A percentile compares a stretch with the other conserved stretches of the same genome.
phyloP scores from a whole-genome alignment of 345 rosid species.

The Ricinus communis region DNA sequence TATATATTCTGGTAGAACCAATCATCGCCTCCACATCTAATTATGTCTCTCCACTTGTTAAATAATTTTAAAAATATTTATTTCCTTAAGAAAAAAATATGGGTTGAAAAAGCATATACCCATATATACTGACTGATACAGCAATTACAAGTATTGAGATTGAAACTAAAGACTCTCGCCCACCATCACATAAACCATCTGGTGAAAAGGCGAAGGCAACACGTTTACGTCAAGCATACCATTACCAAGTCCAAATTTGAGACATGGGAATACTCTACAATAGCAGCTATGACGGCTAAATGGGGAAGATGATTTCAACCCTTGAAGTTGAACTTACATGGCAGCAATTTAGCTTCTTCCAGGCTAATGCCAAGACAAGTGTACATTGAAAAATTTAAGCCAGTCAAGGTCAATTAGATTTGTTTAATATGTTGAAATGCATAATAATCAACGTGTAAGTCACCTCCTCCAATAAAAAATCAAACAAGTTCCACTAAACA shows the following conservation, averaged over 20 bases:
- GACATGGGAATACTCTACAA: neutral
- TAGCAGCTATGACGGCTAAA: neutral
- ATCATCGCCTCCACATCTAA: constrained; percentile 1
- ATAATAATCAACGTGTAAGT: neutral
- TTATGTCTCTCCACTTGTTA: neutral
- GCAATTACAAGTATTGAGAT: neutral
- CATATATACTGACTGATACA: no score
- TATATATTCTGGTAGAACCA: constrained; percentile 15
- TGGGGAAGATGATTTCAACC: no score
- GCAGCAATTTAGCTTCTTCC: neutral
- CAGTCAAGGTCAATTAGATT: constrained; percentile 2
- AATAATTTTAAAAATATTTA: neutral
- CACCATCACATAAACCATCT: neutral
- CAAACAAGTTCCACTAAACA: neutral
- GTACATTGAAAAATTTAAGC: neutral
- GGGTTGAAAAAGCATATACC: no score
- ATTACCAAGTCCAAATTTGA: neutral
- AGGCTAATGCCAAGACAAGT: neutral
- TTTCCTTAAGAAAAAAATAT: neutral
- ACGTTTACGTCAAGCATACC: neutral
- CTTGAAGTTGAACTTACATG: no score
- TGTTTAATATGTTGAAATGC: neutral
- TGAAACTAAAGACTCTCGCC: neutral
- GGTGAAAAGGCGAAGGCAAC: neutral
- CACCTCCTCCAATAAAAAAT: neutral